A percentile compares a stretch with the other conserved stretches of the same genome.
Conservation (phyloP, 331 rosid genomes). For the Malus hybrid region DNA sequence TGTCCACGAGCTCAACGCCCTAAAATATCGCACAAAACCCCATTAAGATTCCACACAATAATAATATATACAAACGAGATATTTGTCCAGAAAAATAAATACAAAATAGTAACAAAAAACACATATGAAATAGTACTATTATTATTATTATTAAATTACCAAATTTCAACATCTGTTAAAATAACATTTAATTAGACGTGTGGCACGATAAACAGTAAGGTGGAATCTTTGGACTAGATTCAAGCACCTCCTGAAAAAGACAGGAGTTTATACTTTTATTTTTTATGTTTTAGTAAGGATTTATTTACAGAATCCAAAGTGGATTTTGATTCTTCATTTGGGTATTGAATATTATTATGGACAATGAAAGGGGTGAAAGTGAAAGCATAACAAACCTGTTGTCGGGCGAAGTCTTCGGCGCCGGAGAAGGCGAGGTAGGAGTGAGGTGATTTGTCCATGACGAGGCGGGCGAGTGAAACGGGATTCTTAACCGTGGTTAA, state of each 20-base stretch:
- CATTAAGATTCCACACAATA: not conserved
- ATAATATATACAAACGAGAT: not conserved
- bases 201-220: not conserved
- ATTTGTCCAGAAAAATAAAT: no score
- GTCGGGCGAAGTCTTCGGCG: constrained; percentile 76
- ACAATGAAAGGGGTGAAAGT: not conserved
- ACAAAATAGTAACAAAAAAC: no score
- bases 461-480: constrained; percentile 85
- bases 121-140: not conserved
- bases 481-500: constrained; percentile 78
- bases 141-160: no score
- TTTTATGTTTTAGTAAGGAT: not conserved
- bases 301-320: not conserved
- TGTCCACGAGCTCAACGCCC: constrained; percentile 69
- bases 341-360: no score
- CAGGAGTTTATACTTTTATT: not conserved
- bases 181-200: not conserved
- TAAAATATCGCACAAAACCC: not conserved
- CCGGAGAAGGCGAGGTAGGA: constrained; percentile 88
- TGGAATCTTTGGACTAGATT: not conserved
- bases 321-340: not conserved
- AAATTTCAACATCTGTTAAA: not conserved
- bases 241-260: not conserved
- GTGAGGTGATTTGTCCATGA: constrained; percentile 95
- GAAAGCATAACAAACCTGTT: constrained; percentile 37